Evolutionary conservation across 352 stramenopile genomes (phyloP), one percentile per base, ranked within the genome.

Genomic region (Globisporangium apiculatum): DNA sequence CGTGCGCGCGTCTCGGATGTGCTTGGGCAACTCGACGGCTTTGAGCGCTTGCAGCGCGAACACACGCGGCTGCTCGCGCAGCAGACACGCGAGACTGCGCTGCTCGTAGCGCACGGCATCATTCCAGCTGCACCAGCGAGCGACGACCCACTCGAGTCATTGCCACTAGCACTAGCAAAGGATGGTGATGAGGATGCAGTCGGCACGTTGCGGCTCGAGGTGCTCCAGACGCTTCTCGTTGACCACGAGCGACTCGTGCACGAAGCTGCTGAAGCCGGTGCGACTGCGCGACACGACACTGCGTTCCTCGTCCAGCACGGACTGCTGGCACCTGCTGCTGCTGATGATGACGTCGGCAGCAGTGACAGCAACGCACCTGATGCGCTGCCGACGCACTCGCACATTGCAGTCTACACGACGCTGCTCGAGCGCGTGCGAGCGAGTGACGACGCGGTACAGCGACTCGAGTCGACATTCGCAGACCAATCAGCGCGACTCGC

Each of bases 11-110:
- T 80, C 11, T 45, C 45, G 3, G 46, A 52, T 3, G 24, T 71
- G 47, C 37, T 87, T 35, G 55, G 37, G 5, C 67, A 75, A 51
- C 36, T 86, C 0, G 71, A 74, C 31, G 46, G 53, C 7, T 55
- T 76, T 15, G 47, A 43, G 40, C 40, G 11, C 40, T 43, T 43
- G 40, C 40, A 31, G 40, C 40, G 4, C 40, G 40, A 43, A 14
- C 11, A 12, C 7, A 43, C 40, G 24, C 24, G 40, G 40, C 40
- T 43, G 3, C 40, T 43, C 7, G 15, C 17, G 15, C 11, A 3
- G 45, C 15, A 9, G n/a, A 24, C 45, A n/a, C 45, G 10, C 4
- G 3, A n/a, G 40, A 43, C 7, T 43, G 15, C 45, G 15, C 45
- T 17, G n/a, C 45, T 31, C 24, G 1, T 31, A 31, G 24, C 1